Percentiles rank a stretch among this genome's conserved stretches.
Evolutionary conservation across 257 asterid genomes (phyloP).

Genomic region (Thymus mandschuricus): DNA sequence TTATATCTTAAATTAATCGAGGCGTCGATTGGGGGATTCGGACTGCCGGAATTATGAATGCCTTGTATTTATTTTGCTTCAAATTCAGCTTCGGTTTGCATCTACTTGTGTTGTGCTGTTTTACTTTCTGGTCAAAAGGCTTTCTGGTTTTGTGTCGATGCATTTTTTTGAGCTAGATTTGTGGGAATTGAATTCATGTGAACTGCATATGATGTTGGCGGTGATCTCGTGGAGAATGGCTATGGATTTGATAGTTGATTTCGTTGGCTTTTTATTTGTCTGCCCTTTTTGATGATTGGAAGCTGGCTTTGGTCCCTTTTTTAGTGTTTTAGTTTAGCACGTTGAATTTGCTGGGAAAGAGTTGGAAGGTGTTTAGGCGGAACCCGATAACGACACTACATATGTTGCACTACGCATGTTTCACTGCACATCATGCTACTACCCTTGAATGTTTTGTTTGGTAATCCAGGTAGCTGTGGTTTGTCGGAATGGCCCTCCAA

Average conservation of each 20-base stretch:
- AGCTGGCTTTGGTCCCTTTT: slow-evolving; percentile 1
- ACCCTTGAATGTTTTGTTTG: slow-evolving; percentile 17
- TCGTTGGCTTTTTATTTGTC: background rate
- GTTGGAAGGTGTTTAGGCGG: slow-evolving; percentile 9
- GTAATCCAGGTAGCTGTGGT: slow-evolving; percentile 32
- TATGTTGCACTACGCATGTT: background rate
- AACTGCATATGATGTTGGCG: slow-evolving; percentile 3
- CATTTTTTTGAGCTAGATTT: background rate
- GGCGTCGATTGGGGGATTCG: background rate
- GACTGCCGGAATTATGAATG: slow-evolving; percentile 5
- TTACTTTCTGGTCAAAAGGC: background rate
- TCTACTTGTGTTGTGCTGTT: background rate
- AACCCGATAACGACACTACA: background rate
- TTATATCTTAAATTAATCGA: background rate
- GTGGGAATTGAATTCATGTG: background rate
- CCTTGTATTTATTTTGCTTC: background rate
- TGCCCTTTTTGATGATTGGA: background rate
- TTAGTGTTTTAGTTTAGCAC: background rate
- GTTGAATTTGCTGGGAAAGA: background rate
- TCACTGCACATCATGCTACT: background rate
- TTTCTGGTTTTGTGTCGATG: background rate
- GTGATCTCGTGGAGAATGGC: background rate
- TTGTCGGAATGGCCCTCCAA: slow-evolving; percentile 47
- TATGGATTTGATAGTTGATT: background rate
- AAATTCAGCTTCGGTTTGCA: background rate